Evolutionary conservation across 306 rosid species (phyloP), one percentile per base, ranked within the genome.

Genomic region (Acacia acuminata): DNA sequence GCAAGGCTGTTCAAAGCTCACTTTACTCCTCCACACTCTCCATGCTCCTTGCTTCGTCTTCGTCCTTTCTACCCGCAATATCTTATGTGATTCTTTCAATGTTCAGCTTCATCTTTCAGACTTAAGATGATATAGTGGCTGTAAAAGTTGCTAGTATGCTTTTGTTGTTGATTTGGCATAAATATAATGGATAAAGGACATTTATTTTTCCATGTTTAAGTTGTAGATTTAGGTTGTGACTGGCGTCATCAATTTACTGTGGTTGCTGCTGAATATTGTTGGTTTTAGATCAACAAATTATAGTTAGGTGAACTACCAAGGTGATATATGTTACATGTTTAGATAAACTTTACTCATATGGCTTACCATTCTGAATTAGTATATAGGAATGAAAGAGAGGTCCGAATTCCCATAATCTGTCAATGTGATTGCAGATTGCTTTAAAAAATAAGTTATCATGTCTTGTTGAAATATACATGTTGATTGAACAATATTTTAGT

Each of bases 171-270:
- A 27, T 27, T 27, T 27, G 27, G 27, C 27, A 27, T 27, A 27
- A 32, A 32, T 32, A 2, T 32, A 32, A 32, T 32, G 34, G 34
- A 32, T 32, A 32, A 32, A 32, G 34, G 34, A 32, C 34, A 32
- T 32, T 32, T 32, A 1, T 32, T 32, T 2, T 32, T 32, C 34
- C 34, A 2, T 32, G 34, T 32, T 32, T 32, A 32, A 32, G 34
- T 32, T 82, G 50, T 58, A 44, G 4, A 16, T 40, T 82, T 43
- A 63, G 64, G 22, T 58, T 58, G 64, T 58, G 67, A 67, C 19
- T 82, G 48, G 55, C 56, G 40, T 75, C 47, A 78, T 76, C 40
- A 81, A 81, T 83, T 72, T 71, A 10, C 42, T 73, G 51, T 40
- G 64, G 47, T 71, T 71, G 72, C 44, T 72, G 16, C 77, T 76